Conservation (phyloP, 805 yeast species). For the Yamadazyma akitaensis region DNA sequence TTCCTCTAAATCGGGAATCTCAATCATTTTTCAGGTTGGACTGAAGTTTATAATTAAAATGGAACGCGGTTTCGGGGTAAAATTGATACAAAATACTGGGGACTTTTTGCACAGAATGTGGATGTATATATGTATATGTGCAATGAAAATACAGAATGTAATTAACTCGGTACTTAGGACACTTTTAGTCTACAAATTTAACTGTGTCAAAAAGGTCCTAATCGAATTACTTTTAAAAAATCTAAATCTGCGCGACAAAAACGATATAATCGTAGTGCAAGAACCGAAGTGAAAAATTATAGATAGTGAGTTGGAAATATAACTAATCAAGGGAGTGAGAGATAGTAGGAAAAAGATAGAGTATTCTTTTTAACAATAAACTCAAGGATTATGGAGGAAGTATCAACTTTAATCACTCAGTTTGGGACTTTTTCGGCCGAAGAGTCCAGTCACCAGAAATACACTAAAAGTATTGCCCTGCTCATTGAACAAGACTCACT, state of each 20-base stretch:
- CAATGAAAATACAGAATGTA: no score
- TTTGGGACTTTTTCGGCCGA: conserved; percentile 32
- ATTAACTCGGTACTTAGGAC: not conserved
- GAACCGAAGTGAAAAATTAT: not conserved
- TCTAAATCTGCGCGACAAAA: not conserved
- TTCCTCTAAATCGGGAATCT: conserved; percentile 42
- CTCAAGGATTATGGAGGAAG: not conserved
- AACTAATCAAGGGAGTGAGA: not conserved
- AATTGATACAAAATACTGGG: not conserved
- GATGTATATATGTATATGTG: no score
- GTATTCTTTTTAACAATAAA: not conserved
- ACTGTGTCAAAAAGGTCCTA: not conserved
- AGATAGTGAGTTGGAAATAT: not conserved
- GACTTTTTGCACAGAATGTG: no score
- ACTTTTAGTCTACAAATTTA: not conserved
- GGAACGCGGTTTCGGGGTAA: not conserved
- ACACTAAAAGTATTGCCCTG: conserved; percentile 21
- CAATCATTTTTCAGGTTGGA: conserved; percentile 29
- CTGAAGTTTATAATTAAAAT: no score
- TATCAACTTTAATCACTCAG: conserved; percentile 26
- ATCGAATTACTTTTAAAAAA: conserved; percentile 1
- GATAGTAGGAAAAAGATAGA: no score
- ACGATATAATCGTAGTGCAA: not conserved
- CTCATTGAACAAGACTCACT: conserved; percentile 21
- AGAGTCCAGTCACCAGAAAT: conserved; percentile 12